These are phyloP conservation scores for Leccinum barrowsii DNA, from an alignment of 768 basidiomycete genomes.

Conservation along the genomic window DNA sequence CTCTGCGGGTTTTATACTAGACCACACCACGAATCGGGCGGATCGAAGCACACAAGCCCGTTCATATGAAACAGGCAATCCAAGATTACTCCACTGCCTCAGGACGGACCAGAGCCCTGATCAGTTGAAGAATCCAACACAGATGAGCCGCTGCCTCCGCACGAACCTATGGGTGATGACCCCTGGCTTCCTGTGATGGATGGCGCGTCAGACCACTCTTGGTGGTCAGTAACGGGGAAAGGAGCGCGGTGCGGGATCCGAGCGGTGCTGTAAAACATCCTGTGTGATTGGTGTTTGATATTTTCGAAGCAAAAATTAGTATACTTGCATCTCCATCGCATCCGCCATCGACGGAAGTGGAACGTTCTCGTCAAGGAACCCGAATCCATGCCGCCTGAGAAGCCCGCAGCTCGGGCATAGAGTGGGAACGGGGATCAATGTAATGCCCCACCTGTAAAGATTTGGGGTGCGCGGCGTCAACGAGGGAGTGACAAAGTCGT, in stretches of 20 bases:
- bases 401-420: slow-evolving; percentile 18
- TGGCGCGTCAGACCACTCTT: background rate
- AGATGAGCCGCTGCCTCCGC: slow-evolving; percentile 6
- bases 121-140: background rate
- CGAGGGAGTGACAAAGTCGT: background rate
- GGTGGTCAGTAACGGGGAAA: background rate
- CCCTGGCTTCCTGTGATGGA: background rate
- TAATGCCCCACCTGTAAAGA: slow-evolving; percentile 5
- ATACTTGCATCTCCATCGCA: slow-evolving; percentile 15
- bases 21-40: slow-evolving; percentile 4
- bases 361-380: slow-evolving; percentile 7
- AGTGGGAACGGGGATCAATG: slow-evolving; percentile 14
- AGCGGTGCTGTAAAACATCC: background rate
- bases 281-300: slow-evolving; percentile 2
- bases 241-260: background rate
- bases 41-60: slow-evolving; percentile 3
- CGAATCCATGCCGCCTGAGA: slow-evolving; percentile 5
- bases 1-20: slow-evolving; percentile 13
- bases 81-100: slow-evolving; percentile 1
- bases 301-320: background rate
- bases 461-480: slow-evolving; percentile 3
- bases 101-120: background rate
- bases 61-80: slow-evolving; percentile 4
- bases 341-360: slow-evolving; percentile 28
- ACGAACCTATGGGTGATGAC: background rate